phyloP scores from a whole-genome alignment of 495 filamentous ascomycete species.

The Aspergillus coremiiformis region DNA sequence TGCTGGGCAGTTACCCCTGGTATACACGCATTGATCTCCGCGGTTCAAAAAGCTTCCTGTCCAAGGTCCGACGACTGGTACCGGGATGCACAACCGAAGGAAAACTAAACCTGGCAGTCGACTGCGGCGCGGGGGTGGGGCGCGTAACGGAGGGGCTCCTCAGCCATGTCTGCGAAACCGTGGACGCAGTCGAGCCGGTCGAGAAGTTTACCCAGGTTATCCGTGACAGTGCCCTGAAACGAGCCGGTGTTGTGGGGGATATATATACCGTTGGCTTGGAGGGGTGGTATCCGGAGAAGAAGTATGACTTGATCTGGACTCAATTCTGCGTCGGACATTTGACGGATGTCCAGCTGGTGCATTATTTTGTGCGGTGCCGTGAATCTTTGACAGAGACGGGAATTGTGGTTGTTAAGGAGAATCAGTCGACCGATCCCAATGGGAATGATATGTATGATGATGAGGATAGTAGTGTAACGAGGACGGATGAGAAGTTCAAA shows the following conservation, averaged over 20 bases:
- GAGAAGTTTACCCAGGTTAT: constrained; percentile 42
- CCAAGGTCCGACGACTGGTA: constrained; percentile 55
- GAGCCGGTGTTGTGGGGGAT: constrained; percentile 42
- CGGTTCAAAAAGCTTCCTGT: constrained; percentile 67
- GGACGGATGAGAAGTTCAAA: constrained; percentile 64
- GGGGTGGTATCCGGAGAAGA: constrained; percentile 56
- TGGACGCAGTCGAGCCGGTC: constrained; percentile 57
- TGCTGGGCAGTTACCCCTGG: constrained; percentile 74
- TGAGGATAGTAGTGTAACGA: constrained; percentile 71
- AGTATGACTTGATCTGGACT: constrained; percentile 57
- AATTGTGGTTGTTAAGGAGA: constrained; percentile 80
- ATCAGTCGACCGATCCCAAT: constrained; percentile 53
- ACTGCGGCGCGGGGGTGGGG: constrained; percentile 59
- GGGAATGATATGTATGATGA: constrained; percentile 67
- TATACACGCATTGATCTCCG: constrained; percentile 70
- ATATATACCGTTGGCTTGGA: constrained; percentile 71
- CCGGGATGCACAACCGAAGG: constrained; percentile 14
- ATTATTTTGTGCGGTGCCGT: constrained; percentile 57
- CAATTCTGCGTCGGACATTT: constrained; percentile 95
- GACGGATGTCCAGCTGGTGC: constrained; percentile 67
- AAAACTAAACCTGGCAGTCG: constrained; percentile 39
- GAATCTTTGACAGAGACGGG: constrained; percentile 43
- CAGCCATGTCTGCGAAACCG: constrained; percentile 39
- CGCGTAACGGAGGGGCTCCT: constrained; percentile 54
- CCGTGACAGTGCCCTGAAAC: constrained; percentile 20